Base-by-base conservation (phyloP, 805 yeast species). In the Groenewaldozyma salmanticensis region DNA sequence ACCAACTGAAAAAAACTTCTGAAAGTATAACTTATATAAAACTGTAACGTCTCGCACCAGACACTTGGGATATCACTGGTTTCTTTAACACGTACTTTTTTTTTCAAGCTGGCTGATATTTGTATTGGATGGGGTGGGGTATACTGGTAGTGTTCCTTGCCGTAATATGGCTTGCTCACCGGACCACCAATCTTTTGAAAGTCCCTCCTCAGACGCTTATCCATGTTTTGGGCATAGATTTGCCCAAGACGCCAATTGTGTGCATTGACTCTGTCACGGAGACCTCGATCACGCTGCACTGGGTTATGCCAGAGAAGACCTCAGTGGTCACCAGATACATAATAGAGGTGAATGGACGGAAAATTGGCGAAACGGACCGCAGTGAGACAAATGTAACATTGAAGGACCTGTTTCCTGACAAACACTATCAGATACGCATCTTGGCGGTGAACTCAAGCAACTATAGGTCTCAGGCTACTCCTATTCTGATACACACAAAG, bases 121-220 rank as follows among this genome's bases (percentile, higher is more conserved):
- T n/a, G n/a, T n/a, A n/a, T n/a, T n/a, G n/a, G n/a, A n/a, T n/a
- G n/a, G n/a, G n/a, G n/a, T n/a, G n/a, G n/a, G n/a, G n/a, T n/a
- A n/a, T n/a, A n/a, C n/a, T n/a, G n/a, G n/a, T n/a, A n/a, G n/a
- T n/a, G n/a, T n/a, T n/a, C n/a, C n/a, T 54, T 17, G 60, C 65
- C 31, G 45, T 57, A 27, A 39, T 55, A 31, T 60, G 65, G 64
- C 57, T 60, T 22, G 48, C 58, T 11, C 61, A 56, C 39, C 51
- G 65, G 18, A 60, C 61, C 31, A 51, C 60, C 21, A 48, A 57
- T 27, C 52, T 60, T 38, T 46, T 60, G 17, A 57, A 52, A 44
- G 57, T 59, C 34, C 62, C 65, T 2, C 57, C 59, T 18, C 55
- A 61, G 13, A 46, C 53, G 9, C 55, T 60, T 17, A 53, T 60